phyloP scores from a whole-genome alignment of 2,329 filamentous ascomycete species.

The Huntiella savannae region DNA sequence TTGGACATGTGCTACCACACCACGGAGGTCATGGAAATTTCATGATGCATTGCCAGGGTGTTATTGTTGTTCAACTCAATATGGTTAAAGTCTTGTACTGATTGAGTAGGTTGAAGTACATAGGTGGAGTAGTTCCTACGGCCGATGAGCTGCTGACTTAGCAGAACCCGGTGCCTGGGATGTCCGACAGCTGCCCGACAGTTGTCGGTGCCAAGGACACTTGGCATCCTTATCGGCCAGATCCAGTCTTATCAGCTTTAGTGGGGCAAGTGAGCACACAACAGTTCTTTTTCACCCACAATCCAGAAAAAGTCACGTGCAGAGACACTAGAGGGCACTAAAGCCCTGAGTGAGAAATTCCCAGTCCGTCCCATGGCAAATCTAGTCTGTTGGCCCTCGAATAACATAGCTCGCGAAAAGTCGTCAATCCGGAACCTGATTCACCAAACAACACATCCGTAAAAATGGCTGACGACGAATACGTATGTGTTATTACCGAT shows the following conservation, averaged over 20 bases:
- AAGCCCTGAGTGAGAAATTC: slow-evolving; percentile 12
- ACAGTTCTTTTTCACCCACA: slow-evolving; percentile 8
- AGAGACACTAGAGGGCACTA: slow-evolving; percentile 9
- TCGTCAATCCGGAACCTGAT: slow-evolving; percentile 11
- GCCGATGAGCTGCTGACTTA: neutral
- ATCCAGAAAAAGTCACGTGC: slow-evolving; percentile 11
- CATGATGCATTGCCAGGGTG: too few relatives aligned
- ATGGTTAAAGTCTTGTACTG: too few relatives aligned
- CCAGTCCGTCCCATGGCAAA: slow-evolving; percentile 9
- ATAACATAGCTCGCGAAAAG: slow-evolving; percentile 12
- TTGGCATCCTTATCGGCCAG: too few relatives aligned
- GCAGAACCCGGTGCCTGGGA: neutral
- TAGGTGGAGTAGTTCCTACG: too few relatives aligned
- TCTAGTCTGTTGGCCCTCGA: slow-evolving; percentile 10
- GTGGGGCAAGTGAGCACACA: slow-evolving; percentile 6
- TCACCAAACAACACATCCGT: slow-evolving; percentile 22
- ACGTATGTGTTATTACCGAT: slow-evolving; percentile 41
- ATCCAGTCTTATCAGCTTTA: neutral
- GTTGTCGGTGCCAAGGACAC: too few relatives aligned
- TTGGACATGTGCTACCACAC: too few relatives aligned
- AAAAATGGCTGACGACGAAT: slow-evolving; percentile 73
- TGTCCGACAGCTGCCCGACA: neutral
- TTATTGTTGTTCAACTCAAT: too few relatives aligned
- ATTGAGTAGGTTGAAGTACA: too few relatives aligned
- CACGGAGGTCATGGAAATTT: too few relatives aligned